A percentile compares a stretch with the other conserved stretches of the same genome.
Evolutionary conservation across 108 stramenopile genomes (phyloP).

Genomic region (Cylindrotheca closterium): DNA sequence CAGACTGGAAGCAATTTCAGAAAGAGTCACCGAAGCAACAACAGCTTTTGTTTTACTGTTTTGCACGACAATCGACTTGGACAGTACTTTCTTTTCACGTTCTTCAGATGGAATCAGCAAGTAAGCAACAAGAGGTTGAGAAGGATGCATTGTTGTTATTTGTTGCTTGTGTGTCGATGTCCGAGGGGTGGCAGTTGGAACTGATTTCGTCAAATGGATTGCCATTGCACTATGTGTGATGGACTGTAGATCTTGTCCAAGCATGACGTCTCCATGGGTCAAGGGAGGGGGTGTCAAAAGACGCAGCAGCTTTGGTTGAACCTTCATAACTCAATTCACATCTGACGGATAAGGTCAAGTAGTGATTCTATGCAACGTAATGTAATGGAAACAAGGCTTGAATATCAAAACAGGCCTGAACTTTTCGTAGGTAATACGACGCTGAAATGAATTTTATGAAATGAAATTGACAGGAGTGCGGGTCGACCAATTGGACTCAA

Average conservation of each 20-base stretch:
- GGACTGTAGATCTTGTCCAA: not conserved
- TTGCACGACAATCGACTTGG: constrained; percentile 39
- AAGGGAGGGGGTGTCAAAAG: constrained; percentile 24
- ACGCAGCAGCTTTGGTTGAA: constrained; percentile 25
- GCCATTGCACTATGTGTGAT: constrained; percentile 8
- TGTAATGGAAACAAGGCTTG: not conserved
- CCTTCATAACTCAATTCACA: constrained; percentile 11
- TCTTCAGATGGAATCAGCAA: constrained; percentile 16
- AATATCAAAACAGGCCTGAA: not conserved
- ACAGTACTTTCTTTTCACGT: constrained; percentile 1
- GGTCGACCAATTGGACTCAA: not conserved
- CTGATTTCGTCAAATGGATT: constrained; percentile 10
- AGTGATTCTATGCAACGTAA: no score
- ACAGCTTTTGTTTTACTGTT: constrained; percentile 23
- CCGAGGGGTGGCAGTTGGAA: constrained; percentile 7
- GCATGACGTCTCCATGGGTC: constrained; percentile 1
- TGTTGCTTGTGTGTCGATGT: constrained; percentile 5
- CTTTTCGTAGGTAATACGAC: not conserved
- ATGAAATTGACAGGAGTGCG: no score
- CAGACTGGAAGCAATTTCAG: constrained; percentile 25
- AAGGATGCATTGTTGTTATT: constrained; percentile 26
- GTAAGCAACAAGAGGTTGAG: constrained; percentile 27
- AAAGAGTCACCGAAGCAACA: constrained; percentile 18
- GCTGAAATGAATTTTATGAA: no score
- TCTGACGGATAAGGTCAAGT: not conserved